Base-by-base conservation (phyloP, 164 flowering plant genomes). In the Stephania japonica region DNA sequence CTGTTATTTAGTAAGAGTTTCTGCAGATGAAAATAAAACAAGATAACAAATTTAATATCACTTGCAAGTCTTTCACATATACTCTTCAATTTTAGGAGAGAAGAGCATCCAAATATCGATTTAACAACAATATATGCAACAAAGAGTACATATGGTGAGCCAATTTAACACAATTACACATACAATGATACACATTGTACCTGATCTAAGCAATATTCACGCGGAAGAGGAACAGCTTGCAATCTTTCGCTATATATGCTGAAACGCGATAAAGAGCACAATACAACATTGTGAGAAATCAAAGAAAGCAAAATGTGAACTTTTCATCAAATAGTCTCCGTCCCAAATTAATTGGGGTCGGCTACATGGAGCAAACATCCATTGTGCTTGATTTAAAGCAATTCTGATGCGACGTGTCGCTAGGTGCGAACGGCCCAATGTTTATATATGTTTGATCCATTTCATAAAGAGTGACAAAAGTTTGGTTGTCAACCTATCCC, bases 171-270 rank as follows among this genome's bases (percentile, higher is more conserved):
- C 38, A 32, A 32, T 32, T 32, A 32, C 0, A 32, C 0, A 32
- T 32, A 32, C 38, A 32, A 2, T 32, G 38, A 32, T 32, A 32
- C 38, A 2, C 38, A 32, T 32, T 32, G 4, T 66, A 81, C 83
- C 81, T 70, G 78, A 61, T 68, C 66, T 38, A 11, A 21, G 43
- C 43, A 47, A 65, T 12, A 72, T 56, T 72, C 75, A 2, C 82
- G 38, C 74, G 81, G 71, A 56, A 72, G 59, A 70, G 87, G 85
- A 73, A 87, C 76, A 67, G 91, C 91, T 74, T 65, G 81, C 76
- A 88, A 67, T 1, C 78, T 49, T 71, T 56, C 71, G 38, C 43
- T 59, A 69, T 90, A 90, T 50, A 87, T 78, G 73, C 89, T 89
- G 86, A 80, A 38, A 74, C 63, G 5, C 42, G 2, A 53, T 8